Base-by-base conservation (phyloP, 2,329 filamentous ascomycete genomes). In the Claviceps lovelessii region DNA sequence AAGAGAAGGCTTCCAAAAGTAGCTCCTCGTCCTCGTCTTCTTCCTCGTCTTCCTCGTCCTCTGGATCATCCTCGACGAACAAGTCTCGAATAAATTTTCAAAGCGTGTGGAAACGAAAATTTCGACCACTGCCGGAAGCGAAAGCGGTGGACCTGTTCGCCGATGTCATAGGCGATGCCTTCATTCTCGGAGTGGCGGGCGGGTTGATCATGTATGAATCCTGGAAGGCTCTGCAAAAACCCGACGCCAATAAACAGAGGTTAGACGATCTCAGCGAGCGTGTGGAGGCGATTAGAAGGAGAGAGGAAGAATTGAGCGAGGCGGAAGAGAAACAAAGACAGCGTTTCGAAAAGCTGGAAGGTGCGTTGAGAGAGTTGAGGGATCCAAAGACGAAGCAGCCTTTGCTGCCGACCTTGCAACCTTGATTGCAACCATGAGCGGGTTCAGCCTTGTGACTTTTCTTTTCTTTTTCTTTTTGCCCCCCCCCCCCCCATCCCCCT, bases 121-220 rank as follows among this genome's bases (percentile, higher is more conserved):
- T 85, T 63, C 71, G 81, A 52, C 67, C 80, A 7, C 68, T 85
- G n/a, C 80, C 81, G 10, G 81, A 85, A 63, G 73, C 67, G 17
- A 85, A 84, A 67, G 81, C 81, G 9, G 81, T 85, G 11, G 81
- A 84, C 61, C 68, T 85, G 8, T 85, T 85, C 61, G 82, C 81
- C 46, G 81, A 85, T 61, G 81, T 85, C 17, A 70, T 81, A 51
- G 81, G 81, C 45, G 81, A 85, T 59, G 69, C 72, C 17, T 85
- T 85, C 62, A 84, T 85, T 57, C 72, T 85, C 23, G 63, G 73
- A 6, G 80, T 85, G 31, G 81, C 80, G 7, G 70, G 72, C 15
- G 73, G 67, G 23, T 64, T 85, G 51, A 75, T 85, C 55, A 67
- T 83, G 41, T 85, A 80, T 65, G 81, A 85, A 67, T 83, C 79